Evolutionary conservation across 352 stramenopile genomes (phyloP), one percentile per base, ranked within the genome.

Genomic region (Globisporangium rhizosaccharum): DNA sequence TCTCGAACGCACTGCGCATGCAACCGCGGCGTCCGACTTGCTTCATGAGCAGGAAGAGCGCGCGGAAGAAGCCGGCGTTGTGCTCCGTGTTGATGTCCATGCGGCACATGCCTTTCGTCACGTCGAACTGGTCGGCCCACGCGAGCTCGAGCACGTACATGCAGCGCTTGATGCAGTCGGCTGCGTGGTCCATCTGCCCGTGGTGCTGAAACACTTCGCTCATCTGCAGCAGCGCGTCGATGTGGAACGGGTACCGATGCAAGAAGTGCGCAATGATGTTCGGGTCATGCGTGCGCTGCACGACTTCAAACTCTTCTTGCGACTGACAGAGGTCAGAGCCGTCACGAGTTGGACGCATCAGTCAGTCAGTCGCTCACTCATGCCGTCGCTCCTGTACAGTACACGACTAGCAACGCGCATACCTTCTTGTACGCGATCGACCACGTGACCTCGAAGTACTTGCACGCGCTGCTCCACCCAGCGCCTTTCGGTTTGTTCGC

Each of bases 361-460:
- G 33, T 10, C 33, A 39, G 33, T 39, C 33, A 10, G 10, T 39
- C 30, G 30, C 30, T 36, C 33, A 39, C 6, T 14, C 33, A 39
- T 39, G 33, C 8, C 33, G 10, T 14, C 33, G 33, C 6, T 39
- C 33, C 10, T 39, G 33, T 2, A 12, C 10, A 36, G 7, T 10
- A 10, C 33, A 39, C 5, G 33, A 52, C 17, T 25, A 58, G 28
- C 17, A 41, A 23, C 18, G n/a, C 18, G 10, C 57, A 6, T 37
- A 88, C 79, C 79, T 94, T 94, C 63, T 94, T 91, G 75, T 94
- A 94, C 45, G 80, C 79, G 49, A 91, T 90, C 5, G 85, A 94
- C 82, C 82, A 92, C 48, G 81, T 87, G 64, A 94, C 75, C 58
- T 94, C 79, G 60, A 88, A 93, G 70, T 92, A 94, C 47, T 83